phyloP scores from a whole-genome alignment of 2,329 filamentous ascomycete species.

The Aspergillus sp. region DNA sequence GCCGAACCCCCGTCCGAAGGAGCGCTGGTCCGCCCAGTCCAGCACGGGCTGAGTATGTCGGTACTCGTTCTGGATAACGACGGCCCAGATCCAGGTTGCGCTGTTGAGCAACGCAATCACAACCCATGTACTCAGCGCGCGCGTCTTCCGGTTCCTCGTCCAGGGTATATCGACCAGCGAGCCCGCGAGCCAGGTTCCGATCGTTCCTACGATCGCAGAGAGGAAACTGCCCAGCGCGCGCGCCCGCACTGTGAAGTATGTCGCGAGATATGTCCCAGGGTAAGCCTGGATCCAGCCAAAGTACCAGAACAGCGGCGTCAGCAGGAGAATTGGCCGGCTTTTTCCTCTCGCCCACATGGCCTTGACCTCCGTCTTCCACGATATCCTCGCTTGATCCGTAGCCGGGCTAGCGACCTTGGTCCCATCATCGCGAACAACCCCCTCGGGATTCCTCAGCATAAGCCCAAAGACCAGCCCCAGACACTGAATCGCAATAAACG shows the following conservation, averaged over 20 bases:
- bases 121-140: slow-evolving; percentile 41
- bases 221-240: slow-evolving; percentile 41
- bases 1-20: slow-evolving; percentile 46
- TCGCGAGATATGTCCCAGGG: slow-evolving; percentile 42
- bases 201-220: slow-evolving; percentile 40
- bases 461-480: slow-evolving; percentile 45
- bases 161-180: slow-evolving; percentile 41
- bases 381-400: not conserved
- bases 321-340: slow-evolving; percentile 35
- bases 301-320: slow-evolving; percentile 36
- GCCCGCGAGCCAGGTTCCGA: slow-evolving; percentile 40
- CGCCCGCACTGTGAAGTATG: slow-evolving; percentile 45
- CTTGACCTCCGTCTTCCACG: slow-evolving; percentile 32
- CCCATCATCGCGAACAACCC: slow-evolving; percentile 46
- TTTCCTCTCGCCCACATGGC: slow-evolving; percentile 37
- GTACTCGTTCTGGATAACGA: slow-evolving; percentile 50
- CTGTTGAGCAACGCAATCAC: slow-evolving; percentile 46
- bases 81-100: slow-evolving; percentile 50
- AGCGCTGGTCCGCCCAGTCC: slow-evolving; percentile 44
- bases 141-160: slow-evolving; percentile 37
- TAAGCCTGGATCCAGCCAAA: slow-evolving; percentile 42
- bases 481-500: slow-evolving; percentile 50
- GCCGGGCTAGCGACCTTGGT: slow-evolving; percentile 9
- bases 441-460: slow-evolving; percentile 46
- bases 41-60: slow-evolving; percentile 42